These are phyloP conservation scores for Hibiscus mutabilis DNA, from an alignment of 345 rosid species.

Conservation along the genomic window DNA sequence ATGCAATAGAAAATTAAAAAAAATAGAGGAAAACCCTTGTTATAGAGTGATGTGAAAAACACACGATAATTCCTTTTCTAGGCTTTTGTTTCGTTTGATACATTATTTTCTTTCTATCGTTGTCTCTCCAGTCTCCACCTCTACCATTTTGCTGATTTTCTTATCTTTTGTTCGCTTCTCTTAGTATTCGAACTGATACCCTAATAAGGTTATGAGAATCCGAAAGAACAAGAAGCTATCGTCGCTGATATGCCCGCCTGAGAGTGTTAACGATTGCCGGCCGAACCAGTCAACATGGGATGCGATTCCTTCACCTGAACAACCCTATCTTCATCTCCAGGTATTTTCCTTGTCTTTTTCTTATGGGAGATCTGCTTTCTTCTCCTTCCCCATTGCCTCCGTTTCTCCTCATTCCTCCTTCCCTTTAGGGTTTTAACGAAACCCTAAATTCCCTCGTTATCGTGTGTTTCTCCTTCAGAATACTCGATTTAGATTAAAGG, in stretches of 20 bases:
- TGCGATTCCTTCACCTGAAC: constrained; percentile 46
- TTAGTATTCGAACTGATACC: background rate
- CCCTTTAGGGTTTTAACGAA: constrained; percentile 36
- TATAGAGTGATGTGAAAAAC: background rate
- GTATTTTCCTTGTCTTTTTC: constrained; percentile 18
- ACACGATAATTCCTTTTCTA: background rate
- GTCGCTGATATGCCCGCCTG: constrained; percentile 31
- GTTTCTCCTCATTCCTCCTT: background rate
- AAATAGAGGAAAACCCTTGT: background rate
- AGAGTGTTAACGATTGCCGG: constrained; percentile 53
- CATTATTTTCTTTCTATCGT: background rate
- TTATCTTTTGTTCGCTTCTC: background rate
- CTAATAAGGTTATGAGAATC: constrained; percentile 58
- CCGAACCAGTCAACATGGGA: constrained; percentile 99
- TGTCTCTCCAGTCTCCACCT: background rate
- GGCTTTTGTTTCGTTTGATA: background rate
- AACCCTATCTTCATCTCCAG: constrained; percentile 19
- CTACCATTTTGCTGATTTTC: background rate
- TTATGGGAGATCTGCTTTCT: constrained; percentile 26
- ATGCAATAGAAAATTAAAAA: background rate
- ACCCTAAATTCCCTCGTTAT: constrained; percentile 50
- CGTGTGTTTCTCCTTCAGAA: constrained; percentile 19
- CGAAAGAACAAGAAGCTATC: constrained; percentile 72
- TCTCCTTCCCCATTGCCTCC: constrained; percentile 16
- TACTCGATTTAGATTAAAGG: constrained; percentile 52